Percentiles rank a stretch among this genome's conserved stretches.
Evolutionary conservation across 2,329 filamentous ascomycete genomes (phyloP).

Genomic region (Arthrobotrys conoides): DNA sequence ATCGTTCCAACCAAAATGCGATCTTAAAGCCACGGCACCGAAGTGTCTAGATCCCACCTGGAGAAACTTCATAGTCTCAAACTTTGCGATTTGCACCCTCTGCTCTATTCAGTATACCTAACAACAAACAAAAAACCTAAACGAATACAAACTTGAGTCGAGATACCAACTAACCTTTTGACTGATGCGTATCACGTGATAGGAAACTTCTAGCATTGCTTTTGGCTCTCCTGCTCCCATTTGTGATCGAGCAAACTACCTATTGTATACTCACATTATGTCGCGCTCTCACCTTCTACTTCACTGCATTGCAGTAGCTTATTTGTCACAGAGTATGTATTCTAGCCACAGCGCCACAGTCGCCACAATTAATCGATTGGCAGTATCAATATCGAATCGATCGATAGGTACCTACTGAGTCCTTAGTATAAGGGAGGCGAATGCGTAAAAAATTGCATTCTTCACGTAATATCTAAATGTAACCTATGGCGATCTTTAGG

Average conservation of each 20-base stretch:
- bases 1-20: constrained; percentile 41
- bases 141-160: constrained; percentile 2
- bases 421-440: no score
- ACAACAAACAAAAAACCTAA: neutral
- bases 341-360: neutral
- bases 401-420: no score
- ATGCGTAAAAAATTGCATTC: no score
- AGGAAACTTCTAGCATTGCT: no score
- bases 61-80: constrained; percentile 5
- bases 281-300: neutral
- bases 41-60: neutral
- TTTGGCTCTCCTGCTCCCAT: neutral
- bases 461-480: no score
- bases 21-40: constrained; percentile 14
- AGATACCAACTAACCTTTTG: neutral
- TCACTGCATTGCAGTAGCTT: neutral
- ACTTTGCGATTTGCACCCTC: constrained; percentile 19
- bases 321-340: neutral
- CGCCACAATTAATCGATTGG: no score
- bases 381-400: no score
- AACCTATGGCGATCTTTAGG: no score
- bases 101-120: constrained; percentile 1
- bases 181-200: constrained; percentile 5
- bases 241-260: neutral
- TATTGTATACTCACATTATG: neutral